Percentiles rank a stretch among this genome's conserved stretches.
These are phyloP conservation scores for Cladosporium sp. DNA, from an alignment of 2,329 filamentous ascomycete genomes.

Conservation along the genomic window DNA sequence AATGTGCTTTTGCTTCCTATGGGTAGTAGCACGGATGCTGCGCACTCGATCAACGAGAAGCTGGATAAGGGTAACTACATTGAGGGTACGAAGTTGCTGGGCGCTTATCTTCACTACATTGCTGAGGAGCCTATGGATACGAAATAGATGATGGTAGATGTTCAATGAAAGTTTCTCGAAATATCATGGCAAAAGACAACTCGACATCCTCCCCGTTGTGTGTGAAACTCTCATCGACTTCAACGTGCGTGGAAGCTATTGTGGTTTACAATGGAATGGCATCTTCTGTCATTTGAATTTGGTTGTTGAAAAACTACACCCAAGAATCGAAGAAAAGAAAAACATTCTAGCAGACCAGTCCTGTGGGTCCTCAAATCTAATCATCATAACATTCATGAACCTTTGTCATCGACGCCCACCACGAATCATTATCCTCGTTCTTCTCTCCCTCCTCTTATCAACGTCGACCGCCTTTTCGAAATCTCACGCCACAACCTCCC, in stretches of 20 bases:
- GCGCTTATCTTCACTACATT: constrained; percentile 93
- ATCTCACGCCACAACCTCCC: too few relatives aligned
- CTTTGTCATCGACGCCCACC: too few relatives aligned
- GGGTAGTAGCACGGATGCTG: constrained; percentile 94
- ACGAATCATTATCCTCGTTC: too few relatives aligned
- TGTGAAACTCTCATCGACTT: neutral
- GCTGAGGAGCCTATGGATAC: constrained; percentile 68
- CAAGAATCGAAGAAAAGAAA: neutral
- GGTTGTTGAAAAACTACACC: neutral
- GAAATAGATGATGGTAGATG: constrained; percentile 1
- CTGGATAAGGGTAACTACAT: constrained; percentile 96
- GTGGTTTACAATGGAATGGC: too few relatives aligned
- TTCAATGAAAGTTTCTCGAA: constrained; percentile 7
- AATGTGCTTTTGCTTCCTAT: constrained; percentile 93
- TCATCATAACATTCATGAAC: too few relatives aligned
- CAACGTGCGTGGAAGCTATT: neutral
- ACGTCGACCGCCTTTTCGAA: too few relatives aligned
- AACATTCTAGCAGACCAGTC: neutral
- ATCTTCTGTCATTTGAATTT: too few relatives aligned
- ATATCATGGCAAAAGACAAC: too few relatives aligned
- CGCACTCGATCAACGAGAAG: constrained; percentile 98
- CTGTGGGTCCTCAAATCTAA: too few relatives aligned
- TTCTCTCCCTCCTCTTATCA: too few relatives aligned
- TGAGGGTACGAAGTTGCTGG: constrained; percentile 92
- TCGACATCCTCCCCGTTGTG: neutral